Conservation (phyloP, 495 filamentous ascomycete species). For the Penicillium cataractarum region DNA sequence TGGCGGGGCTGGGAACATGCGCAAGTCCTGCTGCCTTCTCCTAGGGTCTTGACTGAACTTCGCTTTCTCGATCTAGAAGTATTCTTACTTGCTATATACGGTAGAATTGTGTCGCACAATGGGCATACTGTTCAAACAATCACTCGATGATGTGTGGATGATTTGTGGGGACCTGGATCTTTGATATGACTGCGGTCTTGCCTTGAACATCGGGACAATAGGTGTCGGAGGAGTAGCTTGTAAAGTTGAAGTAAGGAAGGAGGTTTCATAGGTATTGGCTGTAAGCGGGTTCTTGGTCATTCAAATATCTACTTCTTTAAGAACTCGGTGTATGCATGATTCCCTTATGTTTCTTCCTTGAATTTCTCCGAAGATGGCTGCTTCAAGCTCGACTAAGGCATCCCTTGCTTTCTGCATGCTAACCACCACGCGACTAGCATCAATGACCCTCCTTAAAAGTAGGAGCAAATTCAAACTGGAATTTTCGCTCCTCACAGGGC, state of each 20-base stretch:
- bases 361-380: no score
- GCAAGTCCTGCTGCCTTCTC: slow-evolving; percentile 33
- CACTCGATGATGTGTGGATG: slow-evolving; percentile 14
- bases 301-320: no score
- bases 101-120: slow-evolving; percentile 20
- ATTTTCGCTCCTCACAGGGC: neutral
- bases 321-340: no score
- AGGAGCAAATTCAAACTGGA: neutral
- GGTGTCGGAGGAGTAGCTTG: neutral
- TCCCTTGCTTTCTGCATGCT: no score
- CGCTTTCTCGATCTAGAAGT: neutral
- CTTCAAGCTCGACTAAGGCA: no score
- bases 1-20: slow-evolving; percentile 45
- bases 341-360: no score
- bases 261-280: no score
- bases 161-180: neutral
- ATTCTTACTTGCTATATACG: slow-evolving; percentile 8
- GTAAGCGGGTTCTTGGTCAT: no score
- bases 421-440: no score
- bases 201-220: neutral
- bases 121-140: slow-evolving; percentile 11
- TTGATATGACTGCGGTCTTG: neutral
- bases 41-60: neutral
- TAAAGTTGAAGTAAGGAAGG: neutral
- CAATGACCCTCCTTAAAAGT: neutral